These are phyloP conservation scores for Beauveria rudraprayagi DNA, from an alignment of 2,329 filamentous ascomycete genomes.

Conservation along the genomic window DNA sequence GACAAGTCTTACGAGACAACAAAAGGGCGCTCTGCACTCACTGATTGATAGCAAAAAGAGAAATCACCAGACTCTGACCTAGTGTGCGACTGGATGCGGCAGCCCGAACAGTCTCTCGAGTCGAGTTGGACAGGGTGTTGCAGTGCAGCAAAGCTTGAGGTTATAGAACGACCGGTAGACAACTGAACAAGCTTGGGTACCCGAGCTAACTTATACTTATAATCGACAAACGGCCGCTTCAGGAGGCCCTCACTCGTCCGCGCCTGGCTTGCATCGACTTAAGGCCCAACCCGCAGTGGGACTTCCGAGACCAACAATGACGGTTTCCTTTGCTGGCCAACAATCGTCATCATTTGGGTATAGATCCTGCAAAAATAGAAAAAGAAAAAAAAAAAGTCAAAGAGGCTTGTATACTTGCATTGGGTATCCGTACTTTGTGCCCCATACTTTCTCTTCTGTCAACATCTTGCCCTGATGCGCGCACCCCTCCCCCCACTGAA, in stretches of 20 bases:
- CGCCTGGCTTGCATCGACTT: conserved; percentile 11
- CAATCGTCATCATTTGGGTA: conserved; percentile 9
- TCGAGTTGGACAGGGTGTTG: neutral
- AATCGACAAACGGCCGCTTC: conserved; percentile 17
- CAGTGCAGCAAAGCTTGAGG: neutral
- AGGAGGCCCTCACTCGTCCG: conserved; percentile 18
- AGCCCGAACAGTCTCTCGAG: neutral
- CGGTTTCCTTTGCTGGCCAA: conserved; percentile 8
- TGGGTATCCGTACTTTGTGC: conserved; percentile 32
- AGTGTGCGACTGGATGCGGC: neutral
- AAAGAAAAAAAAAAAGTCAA: conserved; percentile 13
- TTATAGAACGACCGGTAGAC: neutral
- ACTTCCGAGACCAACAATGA: conserved; percentile 12
- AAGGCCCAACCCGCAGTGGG: conserved; percentile 12
- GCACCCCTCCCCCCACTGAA: conserved; percentile 14
- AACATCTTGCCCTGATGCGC: conserved; percentile 21
- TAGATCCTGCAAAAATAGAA: neutral
- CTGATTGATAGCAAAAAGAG: neutral
- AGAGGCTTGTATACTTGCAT: conserved; percentile 29
- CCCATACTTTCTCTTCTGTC: conserved; percentile 22
- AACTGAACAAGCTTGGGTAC: conserved; percentile 17
- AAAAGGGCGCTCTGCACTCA: neutral
- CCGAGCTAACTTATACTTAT: conserved; percentile 32
- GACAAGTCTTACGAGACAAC: neutral
- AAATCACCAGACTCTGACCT: neutral